Base-by-base conservation (phyloP, 2,329 filamentous ascomycete genomes). In the Arthrinium puccinioides region DNA sequence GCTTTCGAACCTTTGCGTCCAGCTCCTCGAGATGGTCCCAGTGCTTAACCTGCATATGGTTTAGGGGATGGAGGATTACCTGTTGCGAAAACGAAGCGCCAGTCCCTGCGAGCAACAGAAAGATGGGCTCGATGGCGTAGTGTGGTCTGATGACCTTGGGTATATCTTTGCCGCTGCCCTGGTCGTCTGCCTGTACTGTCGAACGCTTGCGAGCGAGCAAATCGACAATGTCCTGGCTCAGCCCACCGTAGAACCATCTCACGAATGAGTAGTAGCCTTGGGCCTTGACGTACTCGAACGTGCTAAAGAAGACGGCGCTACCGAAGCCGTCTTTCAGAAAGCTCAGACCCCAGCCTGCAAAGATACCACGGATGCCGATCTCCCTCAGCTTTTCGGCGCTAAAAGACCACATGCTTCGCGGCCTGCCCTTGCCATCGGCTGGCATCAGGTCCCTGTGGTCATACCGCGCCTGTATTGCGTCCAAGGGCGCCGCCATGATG, bases 231-330 rank as follows among this genome's bases (percentile, higher is more conserved):
- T 76, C 67, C 27, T 69, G 64, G 20, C 66, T 69, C 18, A 78
- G 56, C 1, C 69, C 70, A 20, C 79, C 76, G 47, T 88, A 88
- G 54, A 80, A 85, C 64, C 74, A 79, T 11, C 72, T 74, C 21
- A 88, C 74, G 51, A 84, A 88, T 30, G 64, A 65, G 57, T 87
- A 87, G 60, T 85, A 84, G 10, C 70, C 70, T 54, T 88, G 84
- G 9, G 78, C 80, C 55, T 88, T 88, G 51, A 87, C 64, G 32
- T 78, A 84, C 60, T 89, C 84, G 45, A 89, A 88, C 0, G 74
- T 76, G 48, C 74, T 76, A 59, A 89, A 89, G 68, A 87, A 87
- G 14, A 84, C 59, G 24, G 79, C 83, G 37, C 74, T 77, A 10
- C 83, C 83, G 6, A 84, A 57, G 20, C 77, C 76, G 51, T 87